Conservation (phyloP, 768 basidiomycete genomes). For the Chalciporus piperatus region DNA sequence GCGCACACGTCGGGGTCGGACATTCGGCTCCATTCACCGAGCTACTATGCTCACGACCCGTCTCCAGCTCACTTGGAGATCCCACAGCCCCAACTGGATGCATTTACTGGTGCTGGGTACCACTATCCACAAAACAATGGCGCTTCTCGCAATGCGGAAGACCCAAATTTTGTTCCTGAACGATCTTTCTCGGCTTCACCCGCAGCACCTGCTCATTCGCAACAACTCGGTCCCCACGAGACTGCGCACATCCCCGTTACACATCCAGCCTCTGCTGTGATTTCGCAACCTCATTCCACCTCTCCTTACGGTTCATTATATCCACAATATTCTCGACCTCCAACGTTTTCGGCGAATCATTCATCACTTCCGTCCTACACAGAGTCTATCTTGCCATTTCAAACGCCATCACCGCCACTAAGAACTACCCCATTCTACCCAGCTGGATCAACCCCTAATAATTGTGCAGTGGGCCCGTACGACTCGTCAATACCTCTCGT, state of each 20-base stretch:
- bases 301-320: slow-evolving; percentile 9
- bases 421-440: slow-evolving; percentile 33
- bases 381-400: slow-evolving; percentile 9
- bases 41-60: slow-evolving; percentile 31
- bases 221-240: slow-evolving; percentile 10
- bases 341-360: slow-evolving; percentile 6
- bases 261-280: slow-evolving; percentile 7
- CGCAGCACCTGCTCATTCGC: slow-evolving; percentile 4
- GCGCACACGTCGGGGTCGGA: slow-evolving; percentile 31
- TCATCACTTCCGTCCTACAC: slow-evolving; percentile 18
- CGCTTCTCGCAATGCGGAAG: slow-evolving; percentile 17
- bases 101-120: slow-evolving; percentile 28
- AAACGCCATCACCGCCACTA: slow-evolving; percentile 25
- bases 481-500: slow-evolving; percentile 6
- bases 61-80: slow-evolving; percentile 37
- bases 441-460: slow-evolving; percentile 5
- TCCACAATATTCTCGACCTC: slow-evolving; percentile 15
- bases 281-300: slow-evolving; percentile 8
- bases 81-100: slow-evolving; percentile 38
- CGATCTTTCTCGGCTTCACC: slow-evolving; percentile 32
- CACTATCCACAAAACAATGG: slow-evolving; percentile 26
- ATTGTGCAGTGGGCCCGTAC: slow-evolving; percentile 7
- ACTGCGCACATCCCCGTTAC: slow-evolving; percentile 8
- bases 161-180: slow-evolving; percentile 22
- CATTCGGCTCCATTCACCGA: slow-evolving; percentile 36